Evolutionary conservation across 2,329 filamentous ascomycete species (phyloP).

Genomic region (Colletotrichum caudatum): DNA sequence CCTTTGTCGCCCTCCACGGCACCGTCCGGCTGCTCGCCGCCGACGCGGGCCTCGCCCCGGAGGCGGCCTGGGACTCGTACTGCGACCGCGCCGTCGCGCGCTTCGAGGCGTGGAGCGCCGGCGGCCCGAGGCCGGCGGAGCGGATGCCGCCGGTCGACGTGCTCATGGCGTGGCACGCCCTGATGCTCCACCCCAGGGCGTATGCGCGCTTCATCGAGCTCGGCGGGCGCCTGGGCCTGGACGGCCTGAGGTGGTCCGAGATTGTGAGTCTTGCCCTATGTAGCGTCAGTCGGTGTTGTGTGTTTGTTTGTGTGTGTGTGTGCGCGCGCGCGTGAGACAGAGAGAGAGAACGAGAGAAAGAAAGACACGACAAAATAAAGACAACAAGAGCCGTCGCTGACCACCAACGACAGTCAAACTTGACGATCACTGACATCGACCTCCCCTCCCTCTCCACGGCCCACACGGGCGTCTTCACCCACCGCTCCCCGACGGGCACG

Average conservation of each 20-base stretch:
- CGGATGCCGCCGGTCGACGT: slow-evolving; percentile 48
- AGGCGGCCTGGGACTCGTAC: slow-evolving; percentile 46
- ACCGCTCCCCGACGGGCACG: slow-evolving; percentile 30
- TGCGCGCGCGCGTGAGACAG: not conserved
- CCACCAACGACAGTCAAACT: not conserved
- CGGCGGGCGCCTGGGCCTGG: slow-evolving; percentile 24
- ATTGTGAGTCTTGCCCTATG: slow-evolving; percentile 17
- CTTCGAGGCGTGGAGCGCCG: slow-evolving; percentile 41
- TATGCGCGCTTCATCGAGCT: slow-evolving; percentile 34
- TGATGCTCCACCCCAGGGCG: slow-evolving; percentile 50
- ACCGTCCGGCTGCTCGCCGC: slow-evolving; percentile 41
- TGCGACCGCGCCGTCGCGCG: slow-evolving; percentile 46
- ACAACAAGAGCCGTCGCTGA: not conserved
- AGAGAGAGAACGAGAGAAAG: not conserved
- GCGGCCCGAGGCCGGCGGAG: not conserved
- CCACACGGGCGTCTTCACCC: slow-evolving; percentile 38
- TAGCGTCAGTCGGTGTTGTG: not conserved
- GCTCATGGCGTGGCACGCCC: slow-evolving; percentile 54
- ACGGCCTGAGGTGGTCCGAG: slow-evolving; percentile 31
- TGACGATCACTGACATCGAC: slow-evolving; percentile 13
- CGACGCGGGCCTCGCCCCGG: slow-evolving; percentile 21
- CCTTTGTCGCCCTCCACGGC: slow-evolving; percentile 65
- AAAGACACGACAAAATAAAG: not conserved
- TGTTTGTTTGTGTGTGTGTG: not conserved
- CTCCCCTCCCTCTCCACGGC: slow-evolving; percentile 7